phyloP scores from a whole-genome alignment of 495 filamentous ascomycete species.

The Neurospora sublineolata region DNA sequence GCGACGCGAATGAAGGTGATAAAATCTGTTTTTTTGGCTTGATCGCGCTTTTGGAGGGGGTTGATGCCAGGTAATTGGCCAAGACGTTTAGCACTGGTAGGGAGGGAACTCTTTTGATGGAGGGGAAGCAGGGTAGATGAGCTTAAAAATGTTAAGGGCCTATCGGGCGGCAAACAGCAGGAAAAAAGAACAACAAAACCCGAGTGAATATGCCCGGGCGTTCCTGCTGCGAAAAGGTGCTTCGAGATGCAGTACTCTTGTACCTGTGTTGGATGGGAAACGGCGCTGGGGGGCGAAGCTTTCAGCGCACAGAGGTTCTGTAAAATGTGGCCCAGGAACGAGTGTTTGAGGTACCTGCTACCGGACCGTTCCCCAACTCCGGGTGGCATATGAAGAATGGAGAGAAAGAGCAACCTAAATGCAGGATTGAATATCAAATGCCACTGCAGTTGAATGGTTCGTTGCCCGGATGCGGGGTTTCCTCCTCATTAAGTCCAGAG shows the following conservation, averaged over 20 bases:
- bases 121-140: constrained; percentile 1
- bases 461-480: neutral
- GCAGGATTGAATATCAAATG: neutral
- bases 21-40: constrained; percentile 21
- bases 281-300: neutral
- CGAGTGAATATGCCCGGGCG: neutral
- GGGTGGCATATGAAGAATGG: neutral
- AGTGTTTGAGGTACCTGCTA: neutral
- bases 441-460: neutral
- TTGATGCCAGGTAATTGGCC: neutral
- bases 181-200: constrained; percentile 3
- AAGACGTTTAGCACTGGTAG: neutral
- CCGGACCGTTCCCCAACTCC: neutral
- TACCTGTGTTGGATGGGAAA: constrained; percentile 2
- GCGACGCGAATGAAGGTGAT: constrained; percentile 13
- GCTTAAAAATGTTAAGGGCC: constrained; percentile 19
- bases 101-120: neutral
- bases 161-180: constrained; percentile 9
- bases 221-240: constrained; percentile 3
- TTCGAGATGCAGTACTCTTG: neutral
- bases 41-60: neutral
- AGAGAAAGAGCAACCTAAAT: neutral
- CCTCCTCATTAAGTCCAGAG: neutral
- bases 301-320: constrained; percentile 25
- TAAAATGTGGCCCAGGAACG: constrained; percentile 2